These are phyloP conservation scores for Panellus pusillus DNA, from an alignment of 768 basidiomycete species.

Conservation along the genomic window DNA sequence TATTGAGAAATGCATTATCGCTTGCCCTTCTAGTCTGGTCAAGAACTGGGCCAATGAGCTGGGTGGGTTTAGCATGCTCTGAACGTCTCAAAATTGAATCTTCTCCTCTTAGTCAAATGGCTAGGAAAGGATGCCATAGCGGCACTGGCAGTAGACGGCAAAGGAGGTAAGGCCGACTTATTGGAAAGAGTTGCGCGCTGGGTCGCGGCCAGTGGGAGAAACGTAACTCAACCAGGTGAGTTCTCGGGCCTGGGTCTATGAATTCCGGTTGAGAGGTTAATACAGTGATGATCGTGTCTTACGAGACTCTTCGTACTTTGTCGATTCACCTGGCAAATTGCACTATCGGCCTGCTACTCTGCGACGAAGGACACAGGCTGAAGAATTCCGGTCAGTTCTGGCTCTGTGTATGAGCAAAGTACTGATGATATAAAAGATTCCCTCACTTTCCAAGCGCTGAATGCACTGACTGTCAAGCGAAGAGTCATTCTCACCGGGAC, in stretches of 20 bases:
- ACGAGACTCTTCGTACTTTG: slow-evolving; percentile 89
- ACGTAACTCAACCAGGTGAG: slow-evolving; percentile 88
- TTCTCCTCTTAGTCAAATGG: slow-evolving; percentile 77
- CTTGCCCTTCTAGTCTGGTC: slow-evolving; percentile 94
- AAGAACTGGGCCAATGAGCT: slow-evolving; percentile 99
- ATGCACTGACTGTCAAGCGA: slow-evolving; percentile 79
- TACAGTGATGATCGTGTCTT: slow-evolving; percentile 96
- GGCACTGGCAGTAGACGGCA: slow-evolving; percentile 90
- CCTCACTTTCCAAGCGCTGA: slow-evolving; percentile 82
- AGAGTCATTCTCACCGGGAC: slow-evolving; percentile 94
- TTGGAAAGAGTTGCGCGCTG: slow-evolving; percentile 81
- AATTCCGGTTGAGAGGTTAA: not conserved
- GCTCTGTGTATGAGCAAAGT: not conserved
- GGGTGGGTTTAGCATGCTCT: slow-evolving; percentile 46
- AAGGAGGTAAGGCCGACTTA: slow-evolving; percentile 81
- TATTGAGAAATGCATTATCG: slow-evolving; percentile 97
- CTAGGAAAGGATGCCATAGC: slow-evolving; percentile 81
- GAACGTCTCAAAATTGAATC: not conserved
- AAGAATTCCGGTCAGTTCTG: slow-evolving; percentile 85
- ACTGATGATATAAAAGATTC: slow-evolving; percentile 55
- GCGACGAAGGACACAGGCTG: slow-evolving; percentile 95
- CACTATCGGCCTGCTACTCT: slow-evolving; percentile 87
- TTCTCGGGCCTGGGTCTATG: slow-evolving; percentile 1
- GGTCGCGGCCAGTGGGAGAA: slow-evolving; percentile 86
- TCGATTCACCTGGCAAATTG: slow-evolving; percentile 74